Conservation (phyloP, 73 alveolate genomes). For the Paramecium pentaurelia region DNA sequence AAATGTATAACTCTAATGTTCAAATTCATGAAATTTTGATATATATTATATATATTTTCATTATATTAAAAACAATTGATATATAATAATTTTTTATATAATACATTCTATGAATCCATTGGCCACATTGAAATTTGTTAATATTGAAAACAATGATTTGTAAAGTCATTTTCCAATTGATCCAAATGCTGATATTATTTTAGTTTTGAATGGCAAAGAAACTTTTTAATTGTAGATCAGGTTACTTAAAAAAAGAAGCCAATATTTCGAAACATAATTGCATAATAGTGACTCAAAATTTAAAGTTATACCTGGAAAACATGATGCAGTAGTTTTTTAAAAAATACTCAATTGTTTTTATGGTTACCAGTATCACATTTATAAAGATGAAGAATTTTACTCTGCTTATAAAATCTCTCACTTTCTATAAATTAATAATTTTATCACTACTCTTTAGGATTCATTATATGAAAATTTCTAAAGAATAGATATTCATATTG, state of each 20-base stretch:
- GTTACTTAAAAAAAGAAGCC: background rate
- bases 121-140: background rate
- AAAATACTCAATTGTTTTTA: background rate
- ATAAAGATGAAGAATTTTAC: background rate
- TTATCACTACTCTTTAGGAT: background rate
- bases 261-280: background rate
- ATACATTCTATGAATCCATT: background rate
- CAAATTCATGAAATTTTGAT: conserved; percentile 76
- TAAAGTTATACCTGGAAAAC: background rate
- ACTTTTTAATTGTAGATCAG: background rate
- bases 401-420: background rate
- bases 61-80: too few relatives aligned
- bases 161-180: background rate
- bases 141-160: background rate
- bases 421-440: background rate
- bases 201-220: conserved; percentile 19
- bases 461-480: background rate
- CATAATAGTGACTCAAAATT: background rate
- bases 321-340: background rate
- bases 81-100: background rate
- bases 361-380: background rate
- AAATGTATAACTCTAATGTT: conserved; percentile 94
- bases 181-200: background rate
- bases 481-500: background rate
- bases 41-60: background rate